Evolutionary conservation across 2,329 filamentous ascomycete species (phyloP), one percentile per base, ranked within the genome.

Genomic region (Aspergillus texensis): DNA sequence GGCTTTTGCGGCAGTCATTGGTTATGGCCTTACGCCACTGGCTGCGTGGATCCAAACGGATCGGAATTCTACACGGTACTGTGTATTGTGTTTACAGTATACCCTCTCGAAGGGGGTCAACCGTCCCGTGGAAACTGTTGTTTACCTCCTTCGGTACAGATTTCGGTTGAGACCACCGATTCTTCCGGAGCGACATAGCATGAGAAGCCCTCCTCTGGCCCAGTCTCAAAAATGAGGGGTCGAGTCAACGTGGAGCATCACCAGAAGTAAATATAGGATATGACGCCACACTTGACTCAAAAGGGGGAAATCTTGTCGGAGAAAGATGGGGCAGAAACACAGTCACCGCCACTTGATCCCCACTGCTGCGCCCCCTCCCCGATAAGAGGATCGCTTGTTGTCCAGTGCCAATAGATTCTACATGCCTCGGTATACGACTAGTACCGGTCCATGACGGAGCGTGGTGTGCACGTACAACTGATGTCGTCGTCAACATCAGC

Each of bases 341-440:
- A 11, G 50, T 53, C 50, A 53, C 50, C 50, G 50, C 50, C 50
- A 53, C 50, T 34, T 34, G 28, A 53, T 11, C 50, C 30, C 50
- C 50, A 53, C 50, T 34, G 50, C 50, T 53, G 50, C 50, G 50
- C 50, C 50, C 28, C 50, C 48, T 52, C 6, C 50, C 50, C 14
- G 50, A 53, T 19, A 53, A 34, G 24, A 16, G 24, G 6, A 14
- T 24, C 5, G 4, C 12, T 16, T 21, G 43, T 24, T 21, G 14
- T 36, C 43, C 43, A 19, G 36, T 19, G 16, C 16, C 34, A 36
- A 36, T 36, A 16, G 5, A 19, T n/a, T 41, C 39, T 9, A 19
- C 39, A 41, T n/a, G 16, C 3, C 39, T 16, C 6, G 2, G 16
- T 19, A 19, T 19, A 16, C 16, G 16, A n/a, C 16, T 3, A 41